Conservation (phyloP, 2,329 filamentous ascomycete species). For the Hysterium pulicare region DNA sequence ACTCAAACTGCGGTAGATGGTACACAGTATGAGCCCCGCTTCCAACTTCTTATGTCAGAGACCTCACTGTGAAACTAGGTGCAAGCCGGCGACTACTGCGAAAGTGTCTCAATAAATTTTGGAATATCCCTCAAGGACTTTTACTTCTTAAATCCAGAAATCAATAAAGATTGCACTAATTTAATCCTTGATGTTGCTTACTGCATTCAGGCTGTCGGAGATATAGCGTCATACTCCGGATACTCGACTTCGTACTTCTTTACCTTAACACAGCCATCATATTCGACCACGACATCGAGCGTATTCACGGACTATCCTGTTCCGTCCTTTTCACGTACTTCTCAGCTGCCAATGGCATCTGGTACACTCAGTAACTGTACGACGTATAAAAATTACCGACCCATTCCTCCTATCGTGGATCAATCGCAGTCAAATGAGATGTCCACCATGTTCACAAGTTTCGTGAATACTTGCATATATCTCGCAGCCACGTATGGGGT, state of each 20-base stretch:
- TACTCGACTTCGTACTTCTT: constrained; percentile 7
- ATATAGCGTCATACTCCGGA: constrained; percentile 17
- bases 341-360: constrained; percentile 14
- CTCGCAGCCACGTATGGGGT: constrained; percentile 4
- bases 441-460: no score
- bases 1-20: constrained; percentile 23
- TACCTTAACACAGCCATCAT: constrained; percentile 5
- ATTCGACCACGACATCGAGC: constrained; percentile 2
- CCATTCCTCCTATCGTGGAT: no score
- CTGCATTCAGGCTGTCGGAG: constrained; percentile 33
- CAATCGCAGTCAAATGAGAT: no score
- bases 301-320: background rate
- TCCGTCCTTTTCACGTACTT: background rate
- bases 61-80: background rate
- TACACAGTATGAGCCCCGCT: constrained; percentile 18
- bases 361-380: constrained; percentile 19
- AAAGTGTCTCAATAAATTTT: constrained; percentile 26
- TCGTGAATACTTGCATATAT: constrained; percentile 7
- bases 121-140: constrained; percentile 33
- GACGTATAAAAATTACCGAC: constrained; percentile 17
- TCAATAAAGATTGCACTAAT: constrained; percentile 36
- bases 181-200: constrained; percentile 28
- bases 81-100: constrained; percentile 34
- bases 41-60: background rate
- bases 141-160: constrained; percentile 29